Base-by-base conservation (phyloP, 225 moss, liverwort and hornwort genomes). In the Sphagnum tenellum region DNA sequence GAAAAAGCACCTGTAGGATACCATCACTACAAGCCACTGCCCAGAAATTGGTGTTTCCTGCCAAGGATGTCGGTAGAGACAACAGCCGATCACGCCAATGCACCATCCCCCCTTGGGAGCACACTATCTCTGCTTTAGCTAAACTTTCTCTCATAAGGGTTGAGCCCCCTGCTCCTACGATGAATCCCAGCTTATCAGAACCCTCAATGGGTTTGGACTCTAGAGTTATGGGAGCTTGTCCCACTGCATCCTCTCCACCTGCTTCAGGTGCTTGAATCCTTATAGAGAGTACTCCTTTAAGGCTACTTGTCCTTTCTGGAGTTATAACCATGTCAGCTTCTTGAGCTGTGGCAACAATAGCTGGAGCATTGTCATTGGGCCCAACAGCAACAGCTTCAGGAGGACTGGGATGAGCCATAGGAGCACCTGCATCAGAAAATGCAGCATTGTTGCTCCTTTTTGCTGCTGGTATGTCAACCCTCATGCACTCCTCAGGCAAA, bases 1-100 rank as follows among this genome's bases (percentile, higher is more conserved):
- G 29, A 29, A 29, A 29, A 29, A 29, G 29, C 56, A 84, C 84
- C 84, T 84, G 84, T 59, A 98, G 66, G 64, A 82, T 90, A 62
- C 87, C 89, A 53, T 90, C 92, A 55, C 87, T 90, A 75, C 88
- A 90, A 71, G 92, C 89, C 49, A 92, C 96, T 56, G 88, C 96
- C 90, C 88, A 90, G 58, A 90, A 89, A 67, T 90, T 88, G 47
- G 76, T 76, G 65, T 98, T 98, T 60, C 96, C 96, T 7, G 88
- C 75, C 73, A 98, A 67, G 29, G 86, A 79, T 54, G 87, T 90
- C 46, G 90, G 89, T 78, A 78, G 90, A 50, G 88, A 82, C 62
- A 75, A 79, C 44, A 98, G 70, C 56, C 81, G 86, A 73, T 98
- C 96, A 70, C 78, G 82, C 96, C 96, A 98, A 14, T 83, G 78